Evolutionary conservation across 306 rosid genomes (phyloP), one percentile per base, ranked within the genome.

Genomic region (Pachyrhizus erosus): DNA sequence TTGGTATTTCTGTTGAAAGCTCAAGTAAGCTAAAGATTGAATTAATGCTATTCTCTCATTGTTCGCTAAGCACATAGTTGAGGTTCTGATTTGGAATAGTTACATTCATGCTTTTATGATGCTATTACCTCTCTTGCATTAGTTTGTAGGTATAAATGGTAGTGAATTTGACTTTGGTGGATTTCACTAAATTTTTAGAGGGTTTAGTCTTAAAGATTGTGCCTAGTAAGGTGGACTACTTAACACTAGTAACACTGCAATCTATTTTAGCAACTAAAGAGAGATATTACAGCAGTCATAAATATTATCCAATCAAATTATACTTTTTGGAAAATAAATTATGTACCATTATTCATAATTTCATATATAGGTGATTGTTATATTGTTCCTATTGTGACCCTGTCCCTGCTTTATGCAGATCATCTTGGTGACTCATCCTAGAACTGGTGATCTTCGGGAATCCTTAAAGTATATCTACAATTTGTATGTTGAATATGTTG

Each of bases 401-500:
- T 46, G n/a, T 42, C 69, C 54, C 18, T 76, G 70, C 57, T 69
- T 46, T 65, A 18, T 87, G 84, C 91, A 96, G 99, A 87, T 96
- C 72, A 93, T 96, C 70, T 86, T 96, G 90, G 93, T 96, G 60
- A 96, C 98, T 78, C 96, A 96, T 91, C 97, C 97, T 33, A 85
- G 94, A 89, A 93, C 96, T 37, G 88, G 98, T 55, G 99, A 93
- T 71, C 83, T 93, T n/a, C 91, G 94, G 78, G 97, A 92, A 15
- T 87, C 99, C 49, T 83, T 96, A 54, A 96, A 92, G 86, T 89
- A 93, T 79, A 96, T 96, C 83, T 96, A 96, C 89, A 93, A 93
- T 84, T 87, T 96, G 87, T 96, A 96, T 75, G 98, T 96, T 31
- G 99, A 96, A 78, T 96, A 93, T 76, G 99, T 93, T 46, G 98